These are phyloP conservation scores for Mytilinidion resinicola DNA, from an alignment of 495 filamentous ascomycete species.

Conservation along the genomic window DNA sequence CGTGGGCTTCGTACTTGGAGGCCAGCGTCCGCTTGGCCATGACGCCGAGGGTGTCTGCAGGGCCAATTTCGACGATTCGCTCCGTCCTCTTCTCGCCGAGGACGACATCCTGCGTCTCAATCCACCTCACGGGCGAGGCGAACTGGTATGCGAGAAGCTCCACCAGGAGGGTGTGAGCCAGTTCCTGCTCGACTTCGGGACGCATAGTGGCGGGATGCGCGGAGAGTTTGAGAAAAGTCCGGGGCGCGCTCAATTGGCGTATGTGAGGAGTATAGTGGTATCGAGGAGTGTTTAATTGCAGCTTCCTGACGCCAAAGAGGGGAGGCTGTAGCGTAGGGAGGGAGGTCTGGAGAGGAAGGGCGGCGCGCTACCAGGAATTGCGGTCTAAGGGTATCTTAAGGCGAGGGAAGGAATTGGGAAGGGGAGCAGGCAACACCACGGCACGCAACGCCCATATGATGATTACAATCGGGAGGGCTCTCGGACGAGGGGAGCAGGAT, in stretches of 20 bases:
- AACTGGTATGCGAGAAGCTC: conserved; percentile 99
- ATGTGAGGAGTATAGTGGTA: not conserved
- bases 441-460: not conserved
- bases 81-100: conserved; percentile 92
- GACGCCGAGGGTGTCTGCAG: conserved; percentile 93
- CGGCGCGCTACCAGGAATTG: not conserved
- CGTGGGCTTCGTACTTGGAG: conserved; percentile 97
- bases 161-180: conserved; percentile 92
- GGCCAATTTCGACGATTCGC: conserved; percentile 95
- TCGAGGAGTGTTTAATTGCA: not conserved
- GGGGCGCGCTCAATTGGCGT: not conserved
- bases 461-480: not conserved
- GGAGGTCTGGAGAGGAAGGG: not conserved
- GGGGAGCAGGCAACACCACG: not conserved
- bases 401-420: not conserved
- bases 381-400: not conserved
- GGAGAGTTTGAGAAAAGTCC: no score
- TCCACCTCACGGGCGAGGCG: conserved; percentile 97
- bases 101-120: conserved; percentile 99
- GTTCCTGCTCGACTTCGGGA: conserved; percentile 97
- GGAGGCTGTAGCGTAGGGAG: not conserved
- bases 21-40: conserved; percentile 97
- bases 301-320: not conserved
- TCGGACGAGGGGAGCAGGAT: not conserved
- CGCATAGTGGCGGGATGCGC: conserved; percentile 60